These are phyloP conservation scores for Cryomyces antarcticus DNA, from an alignment of 495 filamentous ascomycete genomes.

Conservation along the genomic window DNA sequence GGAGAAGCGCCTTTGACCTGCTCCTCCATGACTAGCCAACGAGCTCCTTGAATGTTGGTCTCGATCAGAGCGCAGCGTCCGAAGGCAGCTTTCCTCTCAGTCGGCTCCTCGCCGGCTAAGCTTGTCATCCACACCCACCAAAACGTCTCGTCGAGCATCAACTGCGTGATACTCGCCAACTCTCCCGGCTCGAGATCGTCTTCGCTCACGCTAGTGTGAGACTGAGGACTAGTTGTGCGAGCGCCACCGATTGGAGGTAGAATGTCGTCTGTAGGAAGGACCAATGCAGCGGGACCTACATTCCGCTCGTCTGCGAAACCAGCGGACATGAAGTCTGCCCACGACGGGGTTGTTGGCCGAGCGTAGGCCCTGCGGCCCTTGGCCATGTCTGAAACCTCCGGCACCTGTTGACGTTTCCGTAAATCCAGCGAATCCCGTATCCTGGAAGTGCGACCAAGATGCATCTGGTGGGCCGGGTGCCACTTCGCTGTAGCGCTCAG, in stretches of 20 bases:
- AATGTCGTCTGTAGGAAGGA: conserved; percentile 80
- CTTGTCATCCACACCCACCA: conserved; percentile 99
- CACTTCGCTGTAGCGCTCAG: neutral
- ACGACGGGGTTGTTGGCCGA: conserved; percentile 85
- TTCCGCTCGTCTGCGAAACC: conserved; percentile 63
- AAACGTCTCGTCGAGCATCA: conserved; percentile 87
- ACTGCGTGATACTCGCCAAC: conserved; percentile 67
- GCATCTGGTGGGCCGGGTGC: conserved; percentile 57
- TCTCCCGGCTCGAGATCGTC: conserved; percentile 66
- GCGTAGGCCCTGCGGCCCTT: conserved; percentile 29
- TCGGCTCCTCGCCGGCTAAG: conserved; percentile 72
- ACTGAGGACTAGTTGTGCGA: conserved; percentile 71
- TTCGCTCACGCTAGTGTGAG: conserved; percentile 41
- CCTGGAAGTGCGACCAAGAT: conserved; percentile 91
- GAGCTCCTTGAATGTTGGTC: conserved; percentile 57
- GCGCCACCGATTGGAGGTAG: conserved; percentile 58
- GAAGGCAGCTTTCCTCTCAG: conserved; percentile 73
- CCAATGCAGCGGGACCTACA: conserved; percentile 33
- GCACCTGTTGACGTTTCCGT: conserved; percentile 4
- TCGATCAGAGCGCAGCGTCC: conserved; percentile 85
- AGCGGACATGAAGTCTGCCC: conserved; percentile 90
- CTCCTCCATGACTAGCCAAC: conserved; percentile 90
- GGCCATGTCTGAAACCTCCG: neutral
- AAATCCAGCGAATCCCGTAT: conserved; percentile 69
- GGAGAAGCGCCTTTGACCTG: conserved; percentile 86